These are phyloP conservation scores for Xylaria multiplex DNA, from an alignment of 2,329 filamentous ascomycete genomes.

Conservation along the genomic window DNA sequence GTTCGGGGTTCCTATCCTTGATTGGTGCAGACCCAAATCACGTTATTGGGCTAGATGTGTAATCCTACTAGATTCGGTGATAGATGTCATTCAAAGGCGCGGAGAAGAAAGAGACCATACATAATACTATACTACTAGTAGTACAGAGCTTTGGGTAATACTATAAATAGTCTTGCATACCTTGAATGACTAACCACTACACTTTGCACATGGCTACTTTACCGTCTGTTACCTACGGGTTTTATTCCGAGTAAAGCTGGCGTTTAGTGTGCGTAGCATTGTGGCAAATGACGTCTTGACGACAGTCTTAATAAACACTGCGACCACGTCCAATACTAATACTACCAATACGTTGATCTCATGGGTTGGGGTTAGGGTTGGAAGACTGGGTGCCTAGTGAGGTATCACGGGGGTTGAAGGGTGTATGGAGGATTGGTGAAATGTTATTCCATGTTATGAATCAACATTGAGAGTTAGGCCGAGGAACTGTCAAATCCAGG, in stretches of 20 bases:
- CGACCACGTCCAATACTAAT: not conserved
- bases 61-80: conserved; percentile 3
- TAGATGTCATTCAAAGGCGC: not conserved
- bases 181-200: not conserved
- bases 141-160: not conserved
- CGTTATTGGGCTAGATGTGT: conserved; percentile 28
- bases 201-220: not conserved
- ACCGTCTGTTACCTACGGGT: not conserved
- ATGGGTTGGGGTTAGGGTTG: conserved; percentile 1
- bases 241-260: no score
- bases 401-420: not conserved
- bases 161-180: not conserved
- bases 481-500: not conserved
- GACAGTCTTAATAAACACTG: not conserved
- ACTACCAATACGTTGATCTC: not conserved
- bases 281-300: conserved; percentile 1
- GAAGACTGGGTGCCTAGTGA: not conserved
- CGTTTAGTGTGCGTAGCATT: not conserved
- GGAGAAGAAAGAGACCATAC: not conserved
- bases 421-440: not conserved
- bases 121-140: no score
- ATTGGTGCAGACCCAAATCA: conserved; percentile 28
- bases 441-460: conserved; percentile 3
- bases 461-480: no score
- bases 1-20: conserved; percentile 25